These are phyloP conservation scores for Aphanomyces stellatus DNA, from an alignment of 352 stramenopile genomes.

Conservation along the genomic window DNA sequence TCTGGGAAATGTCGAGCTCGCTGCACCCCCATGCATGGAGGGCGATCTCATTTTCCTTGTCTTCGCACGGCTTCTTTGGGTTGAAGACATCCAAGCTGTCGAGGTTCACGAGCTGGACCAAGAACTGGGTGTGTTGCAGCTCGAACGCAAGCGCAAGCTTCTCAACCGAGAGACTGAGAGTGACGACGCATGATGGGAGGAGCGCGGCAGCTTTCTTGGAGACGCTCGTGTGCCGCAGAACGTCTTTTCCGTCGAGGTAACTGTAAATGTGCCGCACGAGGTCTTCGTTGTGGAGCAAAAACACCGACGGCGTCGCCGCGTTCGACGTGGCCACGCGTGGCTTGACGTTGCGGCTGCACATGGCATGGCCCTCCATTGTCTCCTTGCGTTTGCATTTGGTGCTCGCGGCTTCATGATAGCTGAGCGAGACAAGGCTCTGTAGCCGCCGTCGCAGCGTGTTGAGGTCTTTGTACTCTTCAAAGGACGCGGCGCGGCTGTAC, in stretches of 20 bases:
- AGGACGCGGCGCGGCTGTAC: slow-evolving; percentile 71
- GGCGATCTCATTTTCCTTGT: slow-evolving; percentile 38
- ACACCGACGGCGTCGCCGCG: slow-evolving; percentile 22
- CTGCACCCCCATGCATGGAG: slow-evolving; percentile 70
- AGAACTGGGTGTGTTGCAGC: slow-evolving; percentile 28
- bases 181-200: slow-evolving; percentile 47
- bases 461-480: slow-evolving; percentile 77
- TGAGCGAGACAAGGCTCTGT: slow-evolving; percentile 80
- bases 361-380: neutral
- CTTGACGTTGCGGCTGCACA: slow-evolving; percentile 27
- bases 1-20: slow-evolving; percentile 68
- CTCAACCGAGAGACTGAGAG: slow-evolving; percentile 44
- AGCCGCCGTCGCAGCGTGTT: slow-evolving; percentile 71
- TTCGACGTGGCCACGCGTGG: slow-evolving; percentile 28
- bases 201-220: slow-evolving; percentile 54
- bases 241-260: slow-evolving; percentile 57
- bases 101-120: slow-evolving; percentile 53
- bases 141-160: slow-evolving; percentile 41
- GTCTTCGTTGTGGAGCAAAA: slow-evolving; percentile 68
- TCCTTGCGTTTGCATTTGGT: slow-evolving; percentile 29
- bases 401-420: slow-evolving; percentile 74
- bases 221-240: slow-evolving; percentile 45
- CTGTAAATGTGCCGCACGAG: slow-evolving; percentile 56
- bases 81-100: slow-evolving; percentile 48
- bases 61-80: slow-evolving; percentile 46